A percentile compares a stretch with the other conserved stretches of the same genome.
These are phyloP conservation scores for Mrakia hoshinonis DNA, from an alignment of 768 basidiomycete genomes.

Conservation along the genomic window DNA sequence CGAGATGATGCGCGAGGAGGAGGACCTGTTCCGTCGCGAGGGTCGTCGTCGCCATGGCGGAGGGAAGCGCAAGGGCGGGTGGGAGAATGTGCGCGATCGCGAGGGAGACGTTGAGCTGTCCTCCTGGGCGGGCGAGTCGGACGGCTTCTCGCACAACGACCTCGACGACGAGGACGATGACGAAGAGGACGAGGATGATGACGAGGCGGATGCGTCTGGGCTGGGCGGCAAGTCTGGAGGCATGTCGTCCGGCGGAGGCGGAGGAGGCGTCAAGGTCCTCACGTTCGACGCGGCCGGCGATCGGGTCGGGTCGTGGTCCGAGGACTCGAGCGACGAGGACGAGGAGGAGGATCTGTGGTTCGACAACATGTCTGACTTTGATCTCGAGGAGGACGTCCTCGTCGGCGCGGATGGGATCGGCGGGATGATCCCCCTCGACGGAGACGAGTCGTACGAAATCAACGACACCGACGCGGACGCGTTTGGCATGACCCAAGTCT, in stretches of 20 bases:
- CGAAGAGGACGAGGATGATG: slow-evolving; percentile 21
- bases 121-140: slow-evolving; percentile 1
- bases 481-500: background rate
- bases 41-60: slow-evolving; percentile 6
- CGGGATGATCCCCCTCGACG: slow-evolving; percentile 3
- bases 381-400: slow-evolving; percentile 15
- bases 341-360: slow-evolving; percentile 28
- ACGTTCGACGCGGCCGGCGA: slow-evolving; percentile 23
- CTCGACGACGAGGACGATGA: slow-evolving; percentile 8
- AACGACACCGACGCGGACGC: background rate
- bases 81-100: slow-evolving; percentile 14
- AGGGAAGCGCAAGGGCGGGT: slow-evolving; percentile 7
- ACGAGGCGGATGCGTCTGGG: slow-evolving; percentile 6
- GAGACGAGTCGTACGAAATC: slow-evolving; percentile 4
- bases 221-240: background rate
- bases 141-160: slow-evolving; percentile 6
- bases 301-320: slow-evolving; percentile 16
- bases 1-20: slow-evolving; percentile 17
- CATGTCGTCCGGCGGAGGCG: background rate
- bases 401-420: background rate
- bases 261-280: slow-evolving; percentile 13
- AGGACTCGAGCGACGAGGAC: slow-evolving; percentile 29
- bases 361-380: slow-evolving; percentile 14
- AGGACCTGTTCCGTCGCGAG: slow-evolving; percentile 11
- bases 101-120: slow-evolving; percentile 3